Base-by-base conservation (phyloP, 768 basidiomycete genomes). In the Tephrocybe sp. region DNA sequence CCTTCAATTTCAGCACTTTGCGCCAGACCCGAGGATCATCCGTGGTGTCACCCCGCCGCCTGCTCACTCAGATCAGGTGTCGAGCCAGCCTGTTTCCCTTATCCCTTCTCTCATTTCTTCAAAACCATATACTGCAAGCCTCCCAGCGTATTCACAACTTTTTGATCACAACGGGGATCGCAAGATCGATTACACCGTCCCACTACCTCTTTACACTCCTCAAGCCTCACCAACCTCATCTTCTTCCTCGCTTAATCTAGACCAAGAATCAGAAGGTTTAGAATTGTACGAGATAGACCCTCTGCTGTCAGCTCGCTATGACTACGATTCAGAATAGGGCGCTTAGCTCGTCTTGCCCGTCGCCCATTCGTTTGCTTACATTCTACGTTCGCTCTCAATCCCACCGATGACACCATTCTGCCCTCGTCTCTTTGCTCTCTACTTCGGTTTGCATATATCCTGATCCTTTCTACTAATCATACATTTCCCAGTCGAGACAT, bases 91-190 rank as follows among this genome's bases (percentile, higher is more conserved):
- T 10, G 57, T 45, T 10, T 38, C 52, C 41, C 49, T 41, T 45
- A 33, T 49, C 19, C 39, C 60, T 12, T 54, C 53, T 20, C 47
- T 59, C 51, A 35, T 60, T 16, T 55, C 53, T 39, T 46, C 60
- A 40, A 52, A 54, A 45, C 49, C 62, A 43, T 61, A 53, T 42
- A 48, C 69, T 31, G 45, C 58, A 9, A 65, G 57, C 22, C 79
- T 89, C 16, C 91, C 90, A 1, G 77, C 84, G 3, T 92, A 92
- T 61, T 89, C 87, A 5, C 87, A 90, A 56, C 72, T 92, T 16
- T 92, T 84, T 68, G 70, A 91, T 60, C 60, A 72, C 14, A 87
- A 88, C 57, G 90, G 91, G 14, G 84, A 89, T 46, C 76, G 76
- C 48, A 87, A 82, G 68, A 72, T 87, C 43, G 88, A 91, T 60